These are phyloP conservation scores for Hypoxylon sp. DNA, from an alignment of 2,329 filamentous ascomycete species.

Conservation along the genomic window DNA sequence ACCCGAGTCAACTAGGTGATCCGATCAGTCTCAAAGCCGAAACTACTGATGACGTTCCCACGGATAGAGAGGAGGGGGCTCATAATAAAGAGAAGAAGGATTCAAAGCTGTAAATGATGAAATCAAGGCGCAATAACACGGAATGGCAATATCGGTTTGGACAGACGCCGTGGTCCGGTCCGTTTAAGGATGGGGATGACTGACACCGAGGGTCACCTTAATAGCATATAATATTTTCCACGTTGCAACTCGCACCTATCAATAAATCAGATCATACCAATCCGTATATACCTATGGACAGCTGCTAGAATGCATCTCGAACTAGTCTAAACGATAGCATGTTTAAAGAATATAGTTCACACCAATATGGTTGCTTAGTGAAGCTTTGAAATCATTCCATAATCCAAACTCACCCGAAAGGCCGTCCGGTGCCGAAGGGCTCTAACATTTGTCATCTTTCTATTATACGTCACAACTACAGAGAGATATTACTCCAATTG, in stretches of 20 bases:
- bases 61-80: slow-evolving; percentile 36
- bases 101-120: slow-evolving; percentile 40
- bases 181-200: neutral
- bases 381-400: slow-evolving; percentile 1
- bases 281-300: no score
- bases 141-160: neutral
- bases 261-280: no score
- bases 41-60: slow-evolving; percentile 43
- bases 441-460: slow-evolving; percentile 23
- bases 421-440: neutral
- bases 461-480: no score
- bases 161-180: slow-evolving; percentile 8
- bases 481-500: slow-evolving; percentile 19
- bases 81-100: slow-evolving; percentile 27
- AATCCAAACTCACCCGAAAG: slow-evolving; percentile 1
- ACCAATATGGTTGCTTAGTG: slow-evolving; percentile 1
- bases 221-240: neutral
- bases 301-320: no score
- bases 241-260: no score
- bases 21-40: slow-evolving; percentile 53
- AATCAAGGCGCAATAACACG: neutral
- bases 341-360: no score
- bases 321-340: neutral
- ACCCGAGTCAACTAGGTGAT: slow-evolving; percentile 52
- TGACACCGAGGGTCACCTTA: neutral